These are phyloP conservation scores for Spathaspora girioi DNA, from an alignment of 805 yeast species.

Conservation along the genomic window DNA sequence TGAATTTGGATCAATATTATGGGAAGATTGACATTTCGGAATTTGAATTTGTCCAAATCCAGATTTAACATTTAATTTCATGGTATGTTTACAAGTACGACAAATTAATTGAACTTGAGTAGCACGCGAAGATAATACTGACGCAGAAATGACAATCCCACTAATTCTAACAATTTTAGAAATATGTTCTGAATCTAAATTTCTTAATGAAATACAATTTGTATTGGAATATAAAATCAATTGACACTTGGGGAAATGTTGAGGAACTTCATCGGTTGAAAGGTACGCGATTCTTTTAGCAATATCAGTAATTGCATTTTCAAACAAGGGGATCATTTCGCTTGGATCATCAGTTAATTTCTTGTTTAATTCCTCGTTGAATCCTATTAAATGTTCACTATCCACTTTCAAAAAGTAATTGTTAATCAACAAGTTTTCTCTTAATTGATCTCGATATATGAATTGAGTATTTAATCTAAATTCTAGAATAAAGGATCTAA, in stretches of 20 bases:
- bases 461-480: constrained; percentile 81
- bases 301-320: constrained; percentile 76
- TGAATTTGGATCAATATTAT: constrained; percentile 34
- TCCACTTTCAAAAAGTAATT: constrained; percentile 71
- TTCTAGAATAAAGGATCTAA: constrained; percentile 77
- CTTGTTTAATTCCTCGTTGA: constrained; percentile 85
- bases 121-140: constrained; percentile 85
- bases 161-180: constrained; percentile 86
- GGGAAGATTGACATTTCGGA: constrained; percentile 52
- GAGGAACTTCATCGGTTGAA: constrained; percentile 48
- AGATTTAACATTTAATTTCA: constrained; percentile 55
- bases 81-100: constrained; percentile 80
- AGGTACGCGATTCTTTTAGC: constrained; percentile 68
- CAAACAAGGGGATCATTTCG: constrained; percentile 83
- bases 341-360: constrained; percentile 81
- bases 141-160: constrained; percentile 90
- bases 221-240: constrained; percentile 72
- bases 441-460: constrained; percentile 83
- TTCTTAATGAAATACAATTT: constrained; percentile 68
- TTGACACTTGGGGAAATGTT: constrained; percentile 76
- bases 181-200: constrained; percentile 81
- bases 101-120: constrained; percentile 82
- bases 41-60: constrained; percentile 69
- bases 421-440: constrained; percentile 79
- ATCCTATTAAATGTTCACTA: constrained; percentile 80